phyloP scores from a whole-genome alignment of 78 protist genomes.

The Dictyostelium purpureum region DNA sequence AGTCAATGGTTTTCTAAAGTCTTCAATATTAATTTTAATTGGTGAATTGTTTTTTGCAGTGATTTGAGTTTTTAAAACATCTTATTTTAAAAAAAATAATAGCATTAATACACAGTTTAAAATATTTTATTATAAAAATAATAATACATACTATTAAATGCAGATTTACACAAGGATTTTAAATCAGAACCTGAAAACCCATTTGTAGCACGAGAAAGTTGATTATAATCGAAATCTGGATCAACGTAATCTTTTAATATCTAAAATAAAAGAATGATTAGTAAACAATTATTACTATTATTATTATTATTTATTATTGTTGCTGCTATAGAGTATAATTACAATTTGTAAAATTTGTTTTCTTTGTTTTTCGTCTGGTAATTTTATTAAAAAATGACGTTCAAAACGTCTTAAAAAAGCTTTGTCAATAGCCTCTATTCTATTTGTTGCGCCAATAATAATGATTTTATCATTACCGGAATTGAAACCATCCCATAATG shows the following conservation, averaged over 20 bases:
- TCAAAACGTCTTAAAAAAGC: conserved; percentile 99
- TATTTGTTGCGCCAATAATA: conserved; percentile 99
- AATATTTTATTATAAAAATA: neutral
- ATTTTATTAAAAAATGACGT: conserved; percentile 99
- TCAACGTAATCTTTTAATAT: neutral
- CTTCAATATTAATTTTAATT: no score
- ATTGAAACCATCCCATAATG: conserved; percentile 96
- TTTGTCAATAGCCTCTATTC: conserved; percentile 99
- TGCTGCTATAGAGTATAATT: conserved; percentile 86
- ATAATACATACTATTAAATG: neutral
- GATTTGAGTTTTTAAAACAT: neutral
- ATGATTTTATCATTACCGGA: conserved; percentile 98
- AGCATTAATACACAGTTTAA: neutral
- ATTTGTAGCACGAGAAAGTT: conserved; percentile 91
- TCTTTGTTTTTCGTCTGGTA: conserved; percentile 97
- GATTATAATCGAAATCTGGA: conserved; percentile 80
- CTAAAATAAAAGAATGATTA: neutral
- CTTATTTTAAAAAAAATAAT: neutral
- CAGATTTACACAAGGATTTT: conserved; percentile 88
- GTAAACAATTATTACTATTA: no score
- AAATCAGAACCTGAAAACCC: conserved; percentile 99
- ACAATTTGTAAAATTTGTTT: conserved; percentile 6
- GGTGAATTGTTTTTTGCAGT: neutral
- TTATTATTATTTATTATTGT: neutral
- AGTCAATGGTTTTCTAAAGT: no score